Evolutionary conservation across 2,329 filamentous ascomycete species (phyloP).

Genomic region (Juglanconis juglandina): DNA sequence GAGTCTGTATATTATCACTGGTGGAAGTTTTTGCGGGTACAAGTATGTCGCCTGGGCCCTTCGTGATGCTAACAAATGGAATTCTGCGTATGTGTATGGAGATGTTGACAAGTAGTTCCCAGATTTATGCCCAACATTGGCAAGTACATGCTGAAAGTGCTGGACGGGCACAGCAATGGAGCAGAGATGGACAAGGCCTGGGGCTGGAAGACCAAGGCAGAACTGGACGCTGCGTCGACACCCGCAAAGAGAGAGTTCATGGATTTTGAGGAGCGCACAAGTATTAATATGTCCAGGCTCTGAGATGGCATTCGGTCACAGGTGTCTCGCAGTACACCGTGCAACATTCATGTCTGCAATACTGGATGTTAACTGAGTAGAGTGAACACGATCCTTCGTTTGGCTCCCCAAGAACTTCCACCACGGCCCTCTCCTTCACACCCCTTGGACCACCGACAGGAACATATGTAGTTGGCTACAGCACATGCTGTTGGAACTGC

Average conservation of each 20-base stretch:
- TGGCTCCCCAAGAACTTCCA: no score
- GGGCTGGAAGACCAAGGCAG: constrained; percentile 2
- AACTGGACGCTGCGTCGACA: not conserved
- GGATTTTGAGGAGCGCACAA: not conserved
- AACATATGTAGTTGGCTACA: no score
- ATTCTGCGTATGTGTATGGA: not conserved
- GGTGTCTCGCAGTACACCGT: no score
- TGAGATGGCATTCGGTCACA: not conserved
- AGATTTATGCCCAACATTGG: not conserved
- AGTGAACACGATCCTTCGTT: no score
- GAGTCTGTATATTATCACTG: constrained; percentile 1
- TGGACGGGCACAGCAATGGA: constrained; percentile 3
- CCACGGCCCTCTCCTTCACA: no score
- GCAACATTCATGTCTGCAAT: no score
- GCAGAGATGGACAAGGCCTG: constrained; percentile 7
- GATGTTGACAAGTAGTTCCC: not conserved
- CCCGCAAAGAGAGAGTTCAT: not conserved
- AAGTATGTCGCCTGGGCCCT: not conserved
- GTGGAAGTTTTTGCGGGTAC: constrained; percentile 8
- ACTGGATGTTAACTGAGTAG: no score
- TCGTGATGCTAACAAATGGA: not conserved
- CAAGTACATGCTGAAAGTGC: constrained; percentile 3
- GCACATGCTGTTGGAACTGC: no score
- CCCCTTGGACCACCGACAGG: no score
- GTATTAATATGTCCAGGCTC: not conserved